Percentiles rank a stretch among this genome's conserved stretches.
Conservation (phyloP, 2,329 filamentous ascomycete genomes). For the Ophiosphaerella herpotricha region DNA sequence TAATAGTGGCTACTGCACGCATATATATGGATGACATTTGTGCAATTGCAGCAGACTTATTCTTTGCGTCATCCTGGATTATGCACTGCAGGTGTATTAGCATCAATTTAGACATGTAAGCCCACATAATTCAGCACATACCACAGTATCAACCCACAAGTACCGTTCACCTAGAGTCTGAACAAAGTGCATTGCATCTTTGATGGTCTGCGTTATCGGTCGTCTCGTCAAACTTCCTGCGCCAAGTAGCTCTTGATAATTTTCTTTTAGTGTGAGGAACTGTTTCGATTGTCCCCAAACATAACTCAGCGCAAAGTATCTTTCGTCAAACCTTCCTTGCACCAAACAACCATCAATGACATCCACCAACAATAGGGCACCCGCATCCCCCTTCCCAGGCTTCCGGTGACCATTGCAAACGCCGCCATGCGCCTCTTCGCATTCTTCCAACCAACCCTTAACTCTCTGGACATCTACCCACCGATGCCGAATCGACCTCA, state of each 20-base stretch:
- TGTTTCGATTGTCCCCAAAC: conserved; percentile 10
- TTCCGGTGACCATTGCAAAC: conserved; percentile 1
- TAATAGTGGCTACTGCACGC: conserved; percentile 4
- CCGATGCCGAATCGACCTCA: not conserved
- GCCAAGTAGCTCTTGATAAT: not conserved
- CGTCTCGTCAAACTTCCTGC: not conserved
- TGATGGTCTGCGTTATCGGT: conserved; percentile 6
- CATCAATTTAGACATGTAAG: too few species aligned
- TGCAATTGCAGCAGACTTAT: conserved; percentile 1
- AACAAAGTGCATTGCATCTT: conserved; percentile 4
- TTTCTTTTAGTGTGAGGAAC: conserved; percentile 2
- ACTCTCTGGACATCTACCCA: conserved; percentile 2
- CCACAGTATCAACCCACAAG: conserved; percentile 9
- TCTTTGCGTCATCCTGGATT: conserved; percentile 6
- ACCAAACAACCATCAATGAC: conserved; percentile 1
- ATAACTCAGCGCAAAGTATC: conserved; percentile 8
- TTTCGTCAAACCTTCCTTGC: not conserved
- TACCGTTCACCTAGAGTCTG: conserved; percentile 6
- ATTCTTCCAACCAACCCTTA: conserved; percentile 4
- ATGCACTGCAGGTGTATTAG: conserved; percentile 1
- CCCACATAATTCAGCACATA: not conserved
- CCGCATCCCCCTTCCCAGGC: not conserved
- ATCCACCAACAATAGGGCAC: conserved; percentile 2
- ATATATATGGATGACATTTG: conserved; percentile 10
- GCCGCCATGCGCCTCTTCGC: not conserved